Base-by-base conservation (phyloP, 257 asterid species). In the Jacaranda mimosifolia region DNA sequence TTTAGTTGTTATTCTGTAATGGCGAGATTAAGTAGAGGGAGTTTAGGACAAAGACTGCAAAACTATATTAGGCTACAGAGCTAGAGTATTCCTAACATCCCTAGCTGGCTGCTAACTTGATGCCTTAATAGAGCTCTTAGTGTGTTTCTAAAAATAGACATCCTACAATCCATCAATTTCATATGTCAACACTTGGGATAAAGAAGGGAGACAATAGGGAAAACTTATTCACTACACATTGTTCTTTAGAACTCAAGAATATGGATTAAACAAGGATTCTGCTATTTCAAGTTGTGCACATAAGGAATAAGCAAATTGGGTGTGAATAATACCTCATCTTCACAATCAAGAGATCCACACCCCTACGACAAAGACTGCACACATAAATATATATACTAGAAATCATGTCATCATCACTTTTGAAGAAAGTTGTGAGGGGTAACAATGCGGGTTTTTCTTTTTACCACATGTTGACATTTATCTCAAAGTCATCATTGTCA, bases 121-220 rank as follows among this genome's bases (percentile, higher is more conserved):
- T n/a, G n/a, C n/a, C n/a, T n/a, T n/a, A n/a, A n/a, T n/a, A n/a
- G n/a, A n/a, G n/a, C n/a, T n/a, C n/a, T n/a, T n/a, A n/a, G n/a
- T n/a, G n/a, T n/a, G n/a, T n/a, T n/a, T n/a, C n/a, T n/a, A n/a
- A 72, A 95, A 95, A 89, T 95, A 96, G 57, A 89, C 97, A 85
- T 93, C 99, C 99, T 95, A 83, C 83, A 87, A 52, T 80, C 69
- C 81, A 84, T 59, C 66, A 83, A 73, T 17, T 60, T 14, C 60
- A 67, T 48, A 60, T 14, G 18, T 77, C 57, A 77, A 68, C 48
- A 82, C 17, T 6, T 35, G 13, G 42, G 76, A 72, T 45, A 51
- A 79, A 72, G 72, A 83, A 58, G 74, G 80, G 56, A 68, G 52
- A 63, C n/a, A n/a, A n/a, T n/a, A n/a, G n/a, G n/a, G n/a, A n/a